A percentile compares a stretch with the other conserved stretches of the same genome.
Evolutionary conservation across 169 alveolate genomes (phyloP).

Genomic region (Eimeria brunetti): DNA sequence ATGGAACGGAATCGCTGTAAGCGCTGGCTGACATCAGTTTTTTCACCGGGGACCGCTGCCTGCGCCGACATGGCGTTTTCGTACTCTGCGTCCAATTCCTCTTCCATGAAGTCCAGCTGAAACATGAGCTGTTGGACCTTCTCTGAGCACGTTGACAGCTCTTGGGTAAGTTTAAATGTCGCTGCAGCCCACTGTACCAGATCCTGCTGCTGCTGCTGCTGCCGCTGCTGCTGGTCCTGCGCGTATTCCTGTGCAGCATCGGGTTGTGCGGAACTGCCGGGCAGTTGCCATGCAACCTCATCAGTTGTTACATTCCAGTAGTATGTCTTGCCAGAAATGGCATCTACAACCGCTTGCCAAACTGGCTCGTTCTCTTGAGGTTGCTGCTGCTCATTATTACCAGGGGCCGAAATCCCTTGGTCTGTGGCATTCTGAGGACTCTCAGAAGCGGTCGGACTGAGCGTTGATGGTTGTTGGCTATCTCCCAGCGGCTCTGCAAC

Average conservation of each 20-base stretch:
- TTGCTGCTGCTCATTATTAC: neutral
- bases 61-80: neutral
- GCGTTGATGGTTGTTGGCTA: neutral
- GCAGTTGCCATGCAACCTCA: conserved; percentile 66
- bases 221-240: neutral
- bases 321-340: conserved; percentile 50
- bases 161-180: conserved; percentile 41
- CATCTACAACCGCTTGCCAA: conserved; percentile 65
- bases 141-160: conserved; percentile 65
- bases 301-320: conserved; percentile 64
- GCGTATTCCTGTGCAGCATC: neutral
- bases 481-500: neutral
- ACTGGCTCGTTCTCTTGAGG: conserved; percentile 1
- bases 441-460: neutral
- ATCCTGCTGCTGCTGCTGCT: conserved; percentile 23
- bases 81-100: conserved; percentile 49
- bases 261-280: neutral
- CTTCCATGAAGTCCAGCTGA: conserved; percentile 55
- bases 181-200: conserved; percentile 60
- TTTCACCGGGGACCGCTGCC: neutral
- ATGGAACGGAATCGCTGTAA: conserved; percentile 39
- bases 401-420: neutral
- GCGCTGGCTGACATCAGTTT: conserved; percentile 15
- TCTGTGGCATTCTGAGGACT: conserved; percentile 7
- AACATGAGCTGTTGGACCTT: conserved; percentile 71